Evolutionary conservation across 768 basidiomycete genomes (phyloP).

Genomic region (Macrolepiota albuminosa): DNA sequence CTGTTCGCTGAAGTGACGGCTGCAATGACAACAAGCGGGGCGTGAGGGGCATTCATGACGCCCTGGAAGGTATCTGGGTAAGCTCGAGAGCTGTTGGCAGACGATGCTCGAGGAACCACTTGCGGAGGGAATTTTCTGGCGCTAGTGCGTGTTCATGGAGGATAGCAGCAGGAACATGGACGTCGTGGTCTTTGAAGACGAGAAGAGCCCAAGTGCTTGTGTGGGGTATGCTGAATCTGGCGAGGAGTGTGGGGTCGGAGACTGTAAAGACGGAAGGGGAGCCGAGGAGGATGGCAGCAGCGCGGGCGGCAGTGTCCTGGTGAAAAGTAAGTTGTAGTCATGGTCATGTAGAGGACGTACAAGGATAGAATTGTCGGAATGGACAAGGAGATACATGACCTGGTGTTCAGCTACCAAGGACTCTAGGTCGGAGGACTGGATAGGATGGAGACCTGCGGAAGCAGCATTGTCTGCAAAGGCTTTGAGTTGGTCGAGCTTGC

Average conservation of each 20-base stretch:
- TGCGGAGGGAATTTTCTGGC: slow-evolving; percentile 28
- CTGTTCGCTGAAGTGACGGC: slow-evolving; percentile 35
- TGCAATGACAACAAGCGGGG: slow-evolving; percentile 76
- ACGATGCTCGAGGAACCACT: slow-evolving; percentile 66
- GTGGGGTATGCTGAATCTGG: slow-evolving; percentile 31
- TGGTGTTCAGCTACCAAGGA: slow-evolving; percentile 27
- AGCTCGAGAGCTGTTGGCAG: slow-evolving; percentile 75
- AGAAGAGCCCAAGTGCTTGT: slow-evolving; percentile 58
- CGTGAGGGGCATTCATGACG: slow-evolving; percentile 77
- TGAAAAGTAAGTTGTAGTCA: neutral
- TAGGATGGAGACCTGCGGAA: slow-evolving; percentile 40
- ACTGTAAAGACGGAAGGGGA: slow-evolving; percentile 41
- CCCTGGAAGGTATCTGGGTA: slow-evolving; percentile 72
- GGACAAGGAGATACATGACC: slow-evolving; percentile 52
- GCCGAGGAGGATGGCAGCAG: slow-evolving; percentile 40
- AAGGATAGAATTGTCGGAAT: slow-evolving; percentile 35
- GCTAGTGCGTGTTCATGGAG: slow-evolving; percentile 27
- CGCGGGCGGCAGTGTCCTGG: slow-evolving; percentile 32
- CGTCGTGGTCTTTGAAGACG: slow-evolving; percentile 58
- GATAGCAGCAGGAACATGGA: slow-evolving; percentile 37
- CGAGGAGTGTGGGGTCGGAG: slow-evolving; percentile 30
- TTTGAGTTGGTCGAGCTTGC: slow-evolving; percentile 68
- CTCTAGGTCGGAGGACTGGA: slow-evolving; percentile 39
- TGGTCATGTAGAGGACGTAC: slow-evolving; percentile 23
- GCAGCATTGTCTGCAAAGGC: slow-evolving; percentile 74